Percentiles rank a stretch among this genome's conserved stretches.
Conservation (phyloP, 495 filamentous ascomycete species). For the Astrothelium subdiscretum region DNA sequence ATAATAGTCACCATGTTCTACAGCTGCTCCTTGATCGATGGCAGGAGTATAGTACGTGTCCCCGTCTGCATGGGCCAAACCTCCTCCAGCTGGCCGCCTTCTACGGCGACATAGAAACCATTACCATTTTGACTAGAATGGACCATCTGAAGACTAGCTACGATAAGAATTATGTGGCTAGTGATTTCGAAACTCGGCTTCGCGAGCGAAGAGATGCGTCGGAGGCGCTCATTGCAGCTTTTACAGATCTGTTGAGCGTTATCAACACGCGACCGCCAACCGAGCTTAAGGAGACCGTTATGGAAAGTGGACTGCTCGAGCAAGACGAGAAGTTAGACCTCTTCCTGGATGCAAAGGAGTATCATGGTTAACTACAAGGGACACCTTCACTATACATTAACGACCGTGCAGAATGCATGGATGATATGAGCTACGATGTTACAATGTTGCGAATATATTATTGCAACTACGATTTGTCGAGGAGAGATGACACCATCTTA, state of each 20-base stretch:
- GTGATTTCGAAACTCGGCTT: not conserved
- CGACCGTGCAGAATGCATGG: not conserved
- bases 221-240: not conserved
- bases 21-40: constrained; percentile 23
- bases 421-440: not conserved
- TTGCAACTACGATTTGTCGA: not conserved
- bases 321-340: not conserved
- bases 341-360: not conserved
- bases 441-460: not conserved
- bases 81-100: constrained; percentile 18
- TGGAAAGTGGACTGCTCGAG: not conserved
- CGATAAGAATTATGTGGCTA: not conserved
- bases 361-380: not conserved
- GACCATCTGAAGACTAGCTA: constrained; percentile 15
- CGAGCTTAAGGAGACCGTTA: not conserved
- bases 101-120: constrained; percentile 22
- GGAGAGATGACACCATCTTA: not conserved
- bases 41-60: constrained; percentile 24
- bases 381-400: not conserved
- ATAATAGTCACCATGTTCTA: constrained; percentile 23
- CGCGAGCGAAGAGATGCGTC: not conserved
- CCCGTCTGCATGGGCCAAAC: constrained; percentile 23
- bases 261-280: not conserved
- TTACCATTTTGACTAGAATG: constrained; percentile 16
- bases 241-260: not conserved